Conservation (phyloP, 169 alveolate genomes). For the Theileria orientalis region DNA sequence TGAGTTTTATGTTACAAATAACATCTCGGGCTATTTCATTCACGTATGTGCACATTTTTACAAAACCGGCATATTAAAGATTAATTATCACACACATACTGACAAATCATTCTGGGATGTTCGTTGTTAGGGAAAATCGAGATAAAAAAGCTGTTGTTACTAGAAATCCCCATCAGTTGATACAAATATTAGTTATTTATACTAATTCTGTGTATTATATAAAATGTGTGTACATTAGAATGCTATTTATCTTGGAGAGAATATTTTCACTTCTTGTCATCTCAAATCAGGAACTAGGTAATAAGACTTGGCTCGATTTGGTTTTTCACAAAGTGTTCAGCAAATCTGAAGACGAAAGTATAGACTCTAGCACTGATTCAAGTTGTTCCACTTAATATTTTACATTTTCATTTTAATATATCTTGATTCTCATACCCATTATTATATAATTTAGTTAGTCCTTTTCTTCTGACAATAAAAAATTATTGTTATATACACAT, state of each 20-base stretch:
- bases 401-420: background rate
- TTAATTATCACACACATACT: too few species aligned
- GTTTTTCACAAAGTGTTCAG: conserved; percentile 14
- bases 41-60: too few species aligned
- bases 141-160: too few species aligned
- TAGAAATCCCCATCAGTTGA: background rate
- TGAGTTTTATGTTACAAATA: too few species aligned
- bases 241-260: conserved; percentile 47
- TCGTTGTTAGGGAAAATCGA: too few species aligned
- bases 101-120: too few species aligned
- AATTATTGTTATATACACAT: too few species aligned
- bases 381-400: background rate
- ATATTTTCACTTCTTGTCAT: conserved; percentile 40
- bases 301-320: conserved; percentile 60
- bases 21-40: too few species aligned
- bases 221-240: background rate
- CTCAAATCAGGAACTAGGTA: conserved; percentile 41
- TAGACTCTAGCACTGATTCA: background rate
- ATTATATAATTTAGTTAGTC: background rate
- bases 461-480: too few species aligned
- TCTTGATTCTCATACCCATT: background rate
- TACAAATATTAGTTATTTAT: background rate
- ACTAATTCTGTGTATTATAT: background rate
- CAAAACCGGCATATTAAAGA: too few species aligned
- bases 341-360: conserved; percentile 6